phyloP scores from a whole-genome alignment of 306 rosid genomes.

The Benincasa hispida region DNA sequence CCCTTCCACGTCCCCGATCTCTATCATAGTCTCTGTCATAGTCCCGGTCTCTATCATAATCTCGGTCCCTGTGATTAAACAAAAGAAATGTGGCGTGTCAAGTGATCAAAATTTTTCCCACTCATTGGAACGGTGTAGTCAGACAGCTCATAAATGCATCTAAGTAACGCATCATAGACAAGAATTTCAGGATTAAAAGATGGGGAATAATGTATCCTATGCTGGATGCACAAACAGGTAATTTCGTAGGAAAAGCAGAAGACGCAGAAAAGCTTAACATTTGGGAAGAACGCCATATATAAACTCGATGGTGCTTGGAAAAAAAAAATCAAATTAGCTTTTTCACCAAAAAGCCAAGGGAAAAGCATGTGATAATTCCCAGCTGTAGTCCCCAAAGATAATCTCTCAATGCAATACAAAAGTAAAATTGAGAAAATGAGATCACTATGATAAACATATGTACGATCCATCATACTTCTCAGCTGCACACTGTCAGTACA shows the following conservation, averaged over 20 bases:
- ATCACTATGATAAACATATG: conserved; percentile 19
- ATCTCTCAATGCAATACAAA: background rate
- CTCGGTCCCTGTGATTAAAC: conserved; percentile 52
- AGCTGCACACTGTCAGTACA: conserved; percentile 99
- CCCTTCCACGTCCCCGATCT: conserved; percentile 56
- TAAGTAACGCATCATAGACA: background rate
- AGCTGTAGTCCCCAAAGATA: background rate
- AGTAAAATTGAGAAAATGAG: background rate
- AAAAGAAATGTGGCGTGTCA: background rate
- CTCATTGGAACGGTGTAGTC: background rate
- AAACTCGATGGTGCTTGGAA: background rate
- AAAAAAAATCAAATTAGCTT: background rate
- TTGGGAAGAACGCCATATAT: background rate
- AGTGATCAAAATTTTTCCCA: background rate
- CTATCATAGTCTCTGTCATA: conserved; percentile 65
- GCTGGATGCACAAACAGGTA: background rate
- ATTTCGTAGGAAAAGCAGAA: background rate
- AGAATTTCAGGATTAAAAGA: background rate
- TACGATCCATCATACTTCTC: conserved; percentile 99
- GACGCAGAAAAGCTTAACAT: background rate
- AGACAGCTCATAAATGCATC: background rate
- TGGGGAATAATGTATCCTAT: background rate
- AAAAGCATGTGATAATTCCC: background rate
- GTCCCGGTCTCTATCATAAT: conserved; percentile 73
- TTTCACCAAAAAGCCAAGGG: background rate